Conservation (phyloP, 352 stramenopile species). For the Achlya hypogyna region DNA sequence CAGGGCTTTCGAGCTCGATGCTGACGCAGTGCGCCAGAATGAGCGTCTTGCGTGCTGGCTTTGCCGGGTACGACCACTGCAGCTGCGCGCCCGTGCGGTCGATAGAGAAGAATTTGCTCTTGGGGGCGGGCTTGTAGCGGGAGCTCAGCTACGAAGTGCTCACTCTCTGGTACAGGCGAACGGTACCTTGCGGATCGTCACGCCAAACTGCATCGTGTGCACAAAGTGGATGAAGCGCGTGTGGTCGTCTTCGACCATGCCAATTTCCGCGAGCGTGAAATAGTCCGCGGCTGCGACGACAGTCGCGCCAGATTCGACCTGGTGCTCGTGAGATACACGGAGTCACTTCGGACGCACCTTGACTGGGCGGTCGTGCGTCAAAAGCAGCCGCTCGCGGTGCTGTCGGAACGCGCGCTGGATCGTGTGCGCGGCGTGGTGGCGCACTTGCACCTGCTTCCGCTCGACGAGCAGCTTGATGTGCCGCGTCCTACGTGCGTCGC, state of each 20-base stretch:
- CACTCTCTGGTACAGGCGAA: too few relatives aligned
- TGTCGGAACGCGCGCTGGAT: constrained; percentile 39
- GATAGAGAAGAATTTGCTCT: constrained; percentile 49
- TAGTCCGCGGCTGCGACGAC: constrained; percentile 43
- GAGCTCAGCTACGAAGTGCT: constrained; percentile 22
- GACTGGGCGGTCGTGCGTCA: background rate
- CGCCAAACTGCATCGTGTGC: constrained; percentile 47
- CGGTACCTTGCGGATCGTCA: constrained; percentile 53
- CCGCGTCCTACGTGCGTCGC: background rate
- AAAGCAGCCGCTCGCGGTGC: background rate
- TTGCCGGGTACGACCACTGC: constrained; percentile 44
- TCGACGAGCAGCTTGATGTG: constrained; percentile 22
- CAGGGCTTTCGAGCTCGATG: constrained; percentile 37
- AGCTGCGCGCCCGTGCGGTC: constrained; percentile 51
- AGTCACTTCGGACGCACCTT: constrained; percentile 17
- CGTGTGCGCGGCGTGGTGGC: constrained; percentile 37
- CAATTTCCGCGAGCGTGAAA: constrained; percentile 54
- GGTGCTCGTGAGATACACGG: constrained; percentile 37
- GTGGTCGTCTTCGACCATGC: constrained; percentile 31
- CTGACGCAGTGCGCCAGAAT: constrained; percentile 36
- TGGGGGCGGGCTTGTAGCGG: constrained; percentile 33
- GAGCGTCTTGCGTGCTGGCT: constrained; percentile 31
- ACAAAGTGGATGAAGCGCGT: constrained; percentile 49
- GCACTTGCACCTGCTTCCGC: constrained; percentile 46
- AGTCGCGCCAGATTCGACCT: constrained; percentile 41